Conservation (phyloP, 2,329 filamentous ascomycete species). For the Phialophora verrucosa region DNA sequence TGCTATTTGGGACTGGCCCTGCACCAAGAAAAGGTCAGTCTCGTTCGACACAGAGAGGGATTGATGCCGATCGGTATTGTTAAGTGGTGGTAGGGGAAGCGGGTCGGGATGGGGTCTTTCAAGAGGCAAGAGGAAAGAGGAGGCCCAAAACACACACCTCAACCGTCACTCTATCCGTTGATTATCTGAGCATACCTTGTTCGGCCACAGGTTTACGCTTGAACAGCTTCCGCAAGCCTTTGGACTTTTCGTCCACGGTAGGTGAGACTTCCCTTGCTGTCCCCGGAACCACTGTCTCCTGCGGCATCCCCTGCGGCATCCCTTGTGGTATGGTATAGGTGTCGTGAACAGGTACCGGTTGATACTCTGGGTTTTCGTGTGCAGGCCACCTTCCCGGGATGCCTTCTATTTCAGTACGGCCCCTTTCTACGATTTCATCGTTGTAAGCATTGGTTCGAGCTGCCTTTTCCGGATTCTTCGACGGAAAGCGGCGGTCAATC, state of each 20-base stretch:
- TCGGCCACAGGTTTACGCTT: slow-evolving; percentile 36
- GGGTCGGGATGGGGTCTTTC: background rate
- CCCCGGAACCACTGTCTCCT: background rate
- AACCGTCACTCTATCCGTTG: slow-evolving; percentile 1
- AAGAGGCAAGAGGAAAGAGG: background rate
- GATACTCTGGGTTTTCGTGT: slow-evolving; percentile 14
- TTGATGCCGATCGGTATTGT: background rate
- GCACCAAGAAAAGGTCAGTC: background rate
- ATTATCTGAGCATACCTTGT: slow-evolving; percentile 31
- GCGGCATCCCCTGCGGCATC: background rate
- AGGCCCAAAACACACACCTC: slow-evolving; percentile 13
- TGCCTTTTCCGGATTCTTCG: slow-evolving; percentile 36
- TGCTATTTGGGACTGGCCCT: background rate
- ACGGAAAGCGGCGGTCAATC: slow-evolving; percentile 34
- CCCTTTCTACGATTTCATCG: slow-evolving; percentile 31
- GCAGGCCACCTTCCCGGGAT: slow-evolving; percentile 30
- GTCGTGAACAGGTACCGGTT: slow-evolving; percentile 2
- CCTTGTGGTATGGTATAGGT: slow-evolving; percentile 9
- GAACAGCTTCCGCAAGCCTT: slow-evolving; percentile 32
- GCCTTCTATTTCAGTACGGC: slow-evolving; percentile 34
- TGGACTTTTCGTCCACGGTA: slow-evolving; percentile 14
- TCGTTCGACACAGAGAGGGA: background rate
- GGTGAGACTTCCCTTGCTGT: background rate
- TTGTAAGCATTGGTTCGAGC: slow-evolving; percentile 33
- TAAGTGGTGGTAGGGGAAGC: background rate